Conservation (phyloP, 208 protist species). For the Naegleria lovaniensis region DNA sequence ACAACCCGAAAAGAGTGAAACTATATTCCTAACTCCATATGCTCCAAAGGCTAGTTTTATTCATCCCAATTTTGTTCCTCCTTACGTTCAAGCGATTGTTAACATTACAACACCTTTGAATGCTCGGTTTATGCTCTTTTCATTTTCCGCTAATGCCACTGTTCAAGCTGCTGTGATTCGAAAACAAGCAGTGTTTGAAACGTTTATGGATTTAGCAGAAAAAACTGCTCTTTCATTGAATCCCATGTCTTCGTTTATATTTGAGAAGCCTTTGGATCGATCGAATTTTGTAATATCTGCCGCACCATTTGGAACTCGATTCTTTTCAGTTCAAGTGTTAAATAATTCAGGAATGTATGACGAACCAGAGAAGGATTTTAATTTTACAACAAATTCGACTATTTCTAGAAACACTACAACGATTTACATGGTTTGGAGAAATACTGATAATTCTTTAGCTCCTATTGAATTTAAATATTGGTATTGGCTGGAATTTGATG, state of each 20-base stretch:
- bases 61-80: too few species aligned
- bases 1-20: too few species aligned
- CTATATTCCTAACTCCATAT: too few species aligned
- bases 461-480: not conserved
- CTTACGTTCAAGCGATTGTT: not conserved
- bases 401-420: not conserved
- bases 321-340: not conserved
- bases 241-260: not conserved
- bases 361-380: not conserved
- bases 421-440: not conserved
- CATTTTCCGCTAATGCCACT: not conserved
- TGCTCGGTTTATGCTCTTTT: not conserved
- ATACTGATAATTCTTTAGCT: not conserved
- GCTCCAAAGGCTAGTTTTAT: too few species aligned
- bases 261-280: not conserved
- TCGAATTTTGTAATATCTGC: not conserved
- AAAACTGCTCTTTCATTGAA: not conserved
- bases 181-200: not conserved
- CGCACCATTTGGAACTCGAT: not conserved
- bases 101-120: not conserved
- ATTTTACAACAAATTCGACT: too few species aligned
- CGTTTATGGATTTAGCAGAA: not conserved
- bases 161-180: not conserved
- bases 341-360: not conserved
- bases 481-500: not conserved